Percentiles rank a stretch among this genome's conserved stretches.
Conservation (phyloP, 1,284 basidiomycete genomes). For the Ceraceosorus bombacis region DNA sequence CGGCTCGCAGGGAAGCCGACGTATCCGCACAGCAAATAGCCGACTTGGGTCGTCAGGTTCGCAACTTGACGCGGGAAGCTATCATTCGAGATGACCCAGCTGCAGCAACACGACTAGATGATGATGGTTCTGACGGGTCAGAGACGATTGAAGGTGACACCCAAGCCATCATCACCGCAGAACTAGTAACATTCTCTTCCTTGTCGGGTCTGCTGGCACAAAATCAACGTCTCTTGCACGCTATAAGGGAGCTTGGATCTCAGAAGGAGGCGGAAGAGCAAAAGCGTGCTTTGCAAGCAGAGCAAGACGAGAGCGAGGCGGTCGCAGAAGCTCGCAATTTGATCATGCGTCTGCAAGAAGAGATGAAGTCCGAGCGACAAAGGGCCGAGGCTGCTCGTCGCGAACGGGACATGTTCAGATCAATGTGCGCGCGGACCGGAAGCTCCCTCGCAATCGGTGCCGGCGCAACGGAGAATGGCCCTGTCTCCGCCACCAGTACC, state of each 20-base stretch:
- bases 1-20: conserved; percentile 58
- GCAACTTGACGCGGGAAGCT: conserved; percentile 68
- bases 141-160: conserved; percentile 25
- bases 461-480: neutral
- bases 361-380: conserved; percentile 64
- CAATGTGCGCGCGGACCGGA: conserved; percentile 55
- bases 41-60: conserved; percentile 80
- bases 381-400: conserved; percentile 71
- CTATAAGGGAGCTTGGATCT: conserved; percentile 60
- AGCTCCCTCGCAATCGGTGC: neutral
- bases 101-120: conserved; percentile 65
- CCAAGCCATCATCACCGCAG: conserved; percentile 69
- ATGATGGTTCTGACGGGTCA: conserved; percentile 50
- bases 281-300: conserved; percentile 37
- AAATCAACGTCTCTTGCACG: conserved; percentile 77
- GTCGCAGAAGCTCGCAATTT: conserved; percentile 78
- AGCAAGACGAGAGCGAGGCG: conserved; percentile 66
- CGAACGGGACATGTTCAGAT: conserved; percentile 77
- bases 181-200: conserved; percentile 79
- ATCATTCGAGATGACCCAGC: conserved; percentile 72
- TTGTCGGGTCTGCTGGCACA: conserved; percentile 75
- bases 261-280: conserved; percentile 44
- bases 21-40: conserved; percentile 62
- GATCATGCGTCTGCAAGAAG: conserved; percentile 67
- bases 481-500: neutral